These are phyloP conservation scores for Tetrapisispora nanseiensis DNA, from an alignment of 805 yeast species.

Conservation along the genomic window DNA sequence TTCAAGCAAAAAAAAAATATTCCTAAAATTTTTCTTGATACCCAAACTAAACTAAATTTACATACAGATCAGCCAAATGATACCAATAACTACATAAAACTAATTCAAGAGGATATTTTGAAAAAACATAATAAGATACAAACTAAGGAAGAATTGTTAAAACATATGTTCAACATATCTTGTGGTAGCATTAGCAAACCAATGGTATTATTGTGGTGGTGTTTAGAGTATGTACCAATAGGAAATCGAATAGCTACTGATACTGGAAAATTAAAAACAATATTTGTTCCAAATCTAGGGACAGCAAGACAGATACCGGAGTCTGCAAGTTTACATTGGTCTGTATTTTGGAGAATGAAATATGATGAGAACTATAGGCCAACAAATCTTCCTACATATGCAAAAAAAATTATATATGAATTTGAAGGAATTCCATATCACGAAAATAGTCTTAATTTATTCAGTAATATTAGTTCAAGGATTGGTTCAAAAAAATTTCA, in stretches of 20 bases:
- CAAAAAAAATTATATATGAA: slow-evolving; percentile 17
- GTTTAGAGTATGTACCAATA: slow-evolving; percentile 50
- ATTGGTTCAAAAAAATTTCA: not conserved
- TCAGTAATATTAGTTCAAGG: not conserved
- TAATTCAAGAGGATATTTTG: slow-evolving; percentile 30
- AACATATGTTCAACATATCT: slow-evolving; percentile 1
- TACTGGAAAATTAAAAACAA: slow-evolving; percentile 41
- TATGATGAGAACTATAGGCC: slow-evolving; percentile 39
- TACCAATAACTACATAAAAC: not conserved
- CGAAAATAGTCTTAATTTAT: no score
- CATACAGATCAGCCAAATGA: not conserved
- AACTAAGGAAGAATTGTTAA: slow-evolving; percentile 6
- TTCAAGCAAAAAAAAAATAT: slow-evolving; percentile 7
- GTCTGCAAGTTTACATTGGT: slow-evolving; percentile 49
- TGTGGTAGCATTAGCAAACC: slow-evolving; percentile 4
- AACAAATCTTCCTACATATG: slow-evolving; percentile 33
- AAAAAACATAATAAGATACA: slow-evolving; percentile 12
- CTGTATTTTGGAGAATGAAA: slow-evolving; percentile 47
- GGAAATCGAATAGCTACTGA: slow-evolving; percentile 41
- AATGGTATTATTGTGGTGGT: slow-evolving; percentile 44
- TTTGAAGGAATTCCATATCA: slow-evolving; percentile 8
- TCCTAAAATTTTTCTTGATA: not conserved
- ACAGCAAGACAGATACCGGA: slow-evolving; percentile 40
- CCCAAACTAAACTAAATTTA: not conserved
- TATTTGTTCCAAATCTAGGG: slow-evolving; percentile 49